Evolutionary conservation across 2,329 filamentous ascomycete species (phyloP), one percentile per base, ranked within the genome.

Genomic region (Microcyclosporella mali): DNA sequence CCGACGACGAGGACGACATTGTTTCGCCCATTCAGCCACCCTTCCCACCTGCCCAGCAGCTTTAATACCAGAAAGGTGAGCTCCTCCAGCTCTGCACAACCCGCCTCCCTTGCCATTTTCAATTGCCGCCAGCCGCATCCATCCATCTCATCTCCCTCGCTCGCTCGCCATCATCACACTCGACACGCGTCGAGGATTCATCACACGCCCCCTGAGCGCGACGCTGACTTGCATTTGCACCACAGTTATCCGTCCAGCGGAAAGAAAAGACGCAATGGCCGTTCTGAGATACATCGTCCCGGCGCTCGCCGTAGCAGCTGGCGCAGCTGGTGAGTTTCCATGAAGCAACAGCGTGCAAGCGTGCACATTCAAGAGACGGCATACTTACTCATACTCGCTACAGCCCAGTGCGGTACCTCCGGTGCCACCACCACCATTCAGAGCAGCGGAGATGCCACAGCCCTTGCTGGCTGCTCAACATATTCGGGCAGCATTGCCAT

Each of bases 401-500:
- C 38, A 50, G 61, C 50, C 12, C 47, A 50, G 28, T 52, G 49
- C 40, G 73, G 70, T 63, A 67, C 62, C 47, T 55, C 47, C 44
- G 59, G 66, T 57, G 71, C 64, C 53, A 75, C 68, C 66, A 71
- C 65, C 46, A 81, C 77, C 54, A 73, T 88, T 70, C 74, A 74
- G 65, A 72, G 65, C 70, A 69, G 64, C 41, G 77, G 78, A 56
- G 75, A 85, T 61, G 80, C 77, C 44, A 73, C 72, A 14, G 64
- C 63, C 37, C 69, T 90, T 47, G 65, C 75, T 41, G 59, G 62
- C 51, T 95, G 89, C 77, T 63, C 68, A n/a, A 84, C 77, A 43
- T 75, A 86, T 62, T 69, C 77, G 39, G 88, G 84, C 59, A 74
- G 77, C 63, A 71, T 95, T 49, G 73, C 78, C 50, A 74, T 94